Evolutionary conservation across 2,329 filamentous ascomycete species (phyloP).

Genomic region (Penicillium expansum): DNA sequence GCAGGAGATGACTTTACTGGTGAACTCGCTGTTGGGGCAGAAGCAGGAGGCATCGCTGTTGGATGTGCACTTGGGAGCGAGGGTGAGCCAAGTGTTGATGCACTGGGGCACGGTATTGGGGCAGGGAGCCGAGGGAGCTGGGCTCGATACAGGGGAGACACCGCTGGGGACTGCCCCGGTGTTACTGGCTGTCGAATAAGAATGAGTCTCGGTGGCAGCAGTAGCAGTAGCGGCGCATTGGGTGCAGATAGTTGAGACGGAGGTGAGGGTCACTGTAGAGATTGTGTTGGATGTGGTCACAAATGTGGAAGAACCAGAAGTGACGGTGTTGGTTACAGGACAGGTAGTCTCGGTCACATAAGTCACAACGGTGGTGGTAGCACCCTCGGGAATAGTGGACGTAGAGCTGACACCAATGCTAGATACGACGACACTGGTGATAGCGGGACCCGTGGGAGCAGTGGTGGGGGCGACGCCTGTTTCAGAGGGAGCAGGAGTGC

Average conservation of each 20-base stretch:
- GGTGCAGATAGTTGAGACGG: conserved; percentile 25
- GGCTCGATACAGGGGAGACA: conserved; percentile 25
- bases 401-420: conserved; percentile 15
- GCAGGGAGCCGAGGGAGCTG: conserved; percentile 41
- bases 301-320: conserved; percentile 14
- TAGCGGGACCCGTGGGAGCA: conserved; percentile 32
- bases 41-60: conserved; percentile 83
- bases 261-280: conserved; percentile 21
- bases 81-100: conserved; percentile 84
- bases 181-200: neutral
- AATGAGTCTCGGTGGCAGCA: conserved; percentile 16
- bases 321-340: conserved; percentile 18
- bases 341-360: conserved; percentile 18
- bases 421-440: conserved; percentile 1
- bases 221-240: conserved; percentile 16
- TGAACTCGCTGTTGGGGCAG: conserved; percentile 76
- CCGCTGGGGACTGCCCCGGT: conserved; percentile 4
- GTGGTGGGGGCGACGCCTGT: conserved; percentile 25
- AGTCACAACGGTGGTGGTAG: conserved; percentile 13
- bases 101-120: conserved; percentile 79
- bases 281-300: conserved; percentile 16
- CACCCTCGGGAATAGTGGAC: conserved; percentile 8
- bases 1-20: conserved; percentile 76
- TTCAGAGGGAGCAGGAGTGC: conserved; percentile 20
- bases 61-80: conserved; percentile 67